These are phyloP conservation scores for Geotrichum klebahnii DNA, from an alignment of 1,139 yeast species.

Conservation along the genomic window DNA sequence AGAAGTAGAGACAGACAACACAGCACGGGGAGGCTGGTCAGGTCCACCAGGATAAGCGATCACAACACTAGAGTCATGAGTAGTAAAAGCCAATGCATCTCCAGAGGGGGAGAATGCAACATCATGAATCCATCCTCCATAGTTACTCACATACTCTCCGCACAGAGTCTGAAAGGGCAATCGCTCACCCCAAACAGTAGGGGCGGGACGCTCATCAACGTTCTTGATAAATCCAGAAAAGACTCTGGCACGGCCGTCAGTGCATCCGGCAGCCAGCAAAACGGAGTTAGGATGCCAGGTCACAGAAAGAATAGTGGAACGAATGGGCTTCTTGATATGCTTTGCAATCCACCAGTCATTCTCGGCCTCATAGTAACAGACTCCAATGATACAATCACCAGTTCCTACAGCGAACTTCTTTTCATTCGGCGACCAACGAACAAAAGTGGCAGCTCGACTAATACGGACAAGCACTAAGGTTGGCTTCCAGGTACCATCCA, in stretches of 20 bases:
- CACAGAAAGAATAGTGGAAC: slow-evolving; percentile 77
- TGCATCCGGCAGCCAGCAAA: slow-evolving; percentile 82
- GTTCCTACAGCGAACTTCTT: slow-evolving; percentile 95
- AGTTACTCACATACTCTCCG: slow-evolving; percentile 71
- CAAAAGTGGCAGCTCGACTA: slow-evolving; percentile 89
- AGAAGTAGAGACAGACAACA: slow-evolving; percentile 55
- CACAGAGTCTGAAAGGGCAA: slow-evolving; percentile 92
- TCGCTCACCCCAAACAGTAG: slow-evolving; percentile 89
- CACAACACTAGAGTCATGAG: slow-evolving; percentile 73
- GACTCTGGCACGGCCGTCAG: slow-evolving; percentile 92
- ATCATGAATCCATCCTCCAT: slow-evolving; percentile 91
- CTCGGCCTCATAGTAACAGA: slow-evolving; percentile 91
- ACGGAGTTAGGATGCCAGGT: slow-evolving; percentile 96
- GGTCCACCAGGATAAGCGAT: slow-evolving; percentile 76
- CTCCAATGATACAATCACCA: slow-evolving; percentile 88
- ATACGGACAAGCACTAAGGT: slow-evolving; percentile 89
- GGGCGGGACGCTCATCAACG: slow-evolving; percentile 74
- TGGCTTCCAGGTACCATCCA: slow-evolving; percentile 66
- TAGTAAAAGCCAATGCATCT: slow-evolving; percentile 69
- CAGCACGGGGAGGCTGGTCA: slow-evolving; percentile 50
- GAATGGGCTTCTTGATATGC: slow-evolving; percentile 87
- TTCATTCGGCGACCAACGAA: slow-evolving; percentile 92
- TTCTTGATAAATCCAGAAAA: slow-evolving; percentile 92
- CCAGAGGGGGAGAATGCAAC: slow-evolving; percentile 82
- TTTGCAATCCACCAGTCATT: slow-evolving; percentile 99